Conservation (phyloP, 257 asterid genomes). For the Leonotis leonurus region DNA sequence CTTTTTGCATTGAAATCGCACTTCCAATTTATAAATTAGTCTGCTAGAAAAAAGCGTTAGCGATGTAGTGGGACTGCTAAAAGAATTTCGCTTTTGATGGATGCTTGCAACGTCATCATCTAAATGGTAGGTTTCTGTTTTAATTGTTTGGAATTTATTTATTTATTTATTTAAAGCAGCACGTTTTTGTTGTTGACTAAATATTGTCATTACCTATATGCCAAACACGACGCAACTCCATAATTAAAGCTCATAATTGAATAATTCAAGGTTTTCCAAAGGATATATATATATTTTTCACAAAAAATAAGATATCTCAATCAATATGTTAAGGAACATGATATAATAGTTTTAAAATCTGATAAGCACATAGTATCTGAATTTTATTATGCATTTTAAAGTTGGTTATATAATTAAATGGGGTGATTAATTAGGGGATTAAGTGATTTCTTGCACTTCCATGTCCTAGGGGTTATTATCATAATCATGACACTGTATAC, state of each 20-base stretch:
- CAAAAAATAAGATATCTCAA: no score
- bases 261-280: no score
- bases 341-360: neutral
- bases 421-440: no score
- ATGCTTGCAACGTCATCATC: slow-evolving; percentile 23
- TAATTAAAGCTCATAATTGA: no score
- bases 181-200: slow-evolving; percentile 21
- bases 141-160: slow-evolving; percentile 9
- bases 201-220: neutral
- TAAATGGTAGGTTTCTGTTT: slow-evolving; percentile 12
- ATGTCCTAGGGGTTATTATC: neutral
- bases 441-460: no score
- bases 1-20: slow-evolving; percentile 12
- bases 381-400: neutral
- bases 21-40: neutral
- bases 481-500: no score
- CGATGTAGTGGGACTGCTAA: neutral
- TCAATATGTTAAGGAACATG: neutral
- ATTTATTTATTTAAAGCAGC: slow-evolving; percentile 7
- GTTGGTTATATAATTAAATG: neutral
- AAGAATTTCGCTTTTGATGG: neutral
- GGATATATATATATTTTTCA: no score
- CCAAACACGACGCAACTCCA: neutral
- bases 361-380: neutral
- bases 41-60: slow-evolving; percentile 24